Conservation (phyloP, 2,329 filamentous ascomycete genomes). For the Proliferodiscus dingleyae region DNA sequence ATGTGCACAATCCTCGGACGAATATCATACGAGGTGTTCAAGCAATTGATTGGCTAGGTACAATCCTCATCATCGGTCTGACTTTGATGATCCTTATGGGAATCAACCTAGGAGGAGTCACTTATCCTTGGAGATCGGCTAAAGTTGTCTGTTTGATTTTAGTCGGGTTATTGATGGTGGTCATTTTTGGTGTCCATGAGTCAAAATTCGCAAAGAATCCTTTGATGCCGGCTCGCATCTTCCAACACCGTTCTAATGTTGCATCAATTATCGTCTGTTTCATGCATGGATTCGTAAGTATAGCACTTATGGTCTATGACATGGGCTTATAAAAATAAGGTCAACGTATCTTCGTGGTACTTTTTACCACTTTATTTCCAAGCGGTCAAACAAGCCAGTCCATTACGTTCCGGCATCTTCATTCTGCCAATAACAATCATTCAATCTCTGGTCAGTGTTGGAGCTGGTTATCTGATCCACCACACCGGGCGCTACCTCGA, state of each 20-base stretch:
- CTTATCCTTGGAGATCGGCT: conserved; percentile 59
- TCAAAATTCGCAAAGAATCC: conserved; percentile 72
- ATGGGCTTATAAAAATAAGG: neutral
- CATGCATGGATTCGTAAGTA: conserved; percentile 55
- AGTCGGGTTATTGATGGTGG: conserved; percentile 41
- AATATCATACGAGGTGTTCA: neutral
- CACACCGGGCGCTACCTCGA: conserved; percentile 44
- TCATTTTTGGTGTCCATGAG: conserved; percentile 57
- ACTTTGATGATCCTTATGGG: conserved; percentile 61
- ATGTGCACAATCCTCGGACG: neutral
- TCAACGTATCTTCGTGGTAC: conserved; percentile 43
- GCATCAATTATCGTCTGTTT: conserved; percentile 63
- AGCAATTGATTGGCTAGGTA: neutral
- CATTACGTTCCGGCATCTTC: neutral
- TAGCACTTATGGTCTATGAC: neutral
- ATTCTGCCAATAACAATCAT: conserved; percentile 24
- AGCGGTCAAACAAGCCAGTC: conserved; percentile 53
- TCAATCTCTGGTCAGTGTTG: conserved; percentile 40
- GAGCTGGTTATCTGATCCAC: conserved; percentile 44
- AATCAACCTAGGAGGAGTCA: neutral
- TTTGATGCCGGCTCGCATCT: conserved; percentile 69
- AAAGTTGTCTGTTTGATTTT: conserved; percentile 64
- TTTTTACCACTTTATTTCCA: conserved; percentile 63
- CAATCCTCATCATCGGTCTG: neutral
- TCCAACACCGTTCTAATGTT: conserved; percentile 60